Evolutionary conservation across 768 basidiomycete species (phyloP), one percentile per base, ranked within the genome.

Genomic region (Psilocybe tampanensis): DNA sequence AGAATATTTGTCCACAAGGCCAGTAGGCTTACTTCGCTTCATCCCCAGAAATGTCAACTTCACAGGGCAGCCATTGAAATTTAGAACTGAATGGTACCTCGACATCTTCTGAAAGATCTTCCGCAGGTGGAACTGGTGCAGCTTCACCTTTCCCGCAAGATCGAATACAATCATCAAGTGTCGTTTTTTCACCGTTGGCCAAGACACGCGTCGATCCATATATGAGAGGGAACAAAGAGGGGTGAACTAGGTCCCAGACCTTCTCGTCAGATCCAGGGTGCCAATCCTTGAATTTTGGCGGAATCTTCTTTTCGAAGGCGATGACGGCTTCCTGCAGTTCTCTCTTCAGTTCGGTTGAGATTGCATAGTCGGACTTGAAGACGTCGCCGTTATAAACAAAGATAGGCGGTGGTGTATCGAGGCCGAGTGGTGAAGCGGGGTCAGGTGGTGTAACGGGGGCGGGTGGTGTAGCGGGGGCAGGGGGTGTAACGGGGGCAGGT

Each of bases 211-310:
- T 72, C 15, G 65, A 66, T 11, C 69, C 74, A 54, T 79, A 78
- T 5, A 74, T 66, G 1, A 80, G 58, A 22, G 72, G 72, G 61
- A 70, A 81, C 0, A 80, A 68, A 1, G 78, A 76, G 29, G 80
- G 80, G 49, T 82, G 76, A 0, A 80, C 74, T 21, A 80, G 68
- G 54, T 81, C 78, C 36, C 77, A 72, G 0, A 81, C 79, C 47
- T 73, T 74, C 7, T 69, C 63, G 57, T 79, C 68, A 2, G 77
- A 76, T 2, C 71, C 69, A 3, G 79, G 80, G 58, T 80, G 79
- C 80, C 80, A 81, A 60, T 81, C 80, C 42, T 72, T 74, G 51
- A 68, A 23, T 0, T 64, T 64, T 3, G 70, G 73, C 0, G 74
- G 71, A 7, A 76, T 63, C 11, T 48, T 66, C 44, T 70, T 56